phyloP scores from a whole-genome alignment of 2,329 filamentous ascomycete species.

The Fusarium brevicatenulatum region DNA sequence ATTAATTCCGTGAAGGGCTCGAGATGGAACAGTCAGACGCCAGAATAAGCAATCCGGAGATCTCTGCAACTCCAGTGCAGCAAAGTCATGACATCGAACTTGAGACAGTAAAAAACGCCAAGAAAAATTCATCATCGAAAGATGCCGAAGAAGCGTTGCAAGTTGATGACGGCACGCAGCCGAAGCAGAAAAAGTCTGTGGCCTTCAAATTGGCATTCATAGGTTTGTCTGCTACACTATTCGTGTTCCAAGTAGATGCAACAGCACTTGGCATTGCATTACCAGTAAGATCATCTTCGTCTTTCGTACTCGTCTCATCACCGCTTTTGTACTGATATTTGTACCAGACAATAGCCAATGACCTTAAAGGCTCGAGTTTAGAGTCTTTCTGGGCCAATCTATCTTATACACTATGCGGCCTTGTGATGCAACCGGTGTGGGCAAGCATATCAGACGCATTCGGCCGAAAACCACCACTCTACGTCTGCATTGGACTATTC shows the following conservation, averaged over 20 bases:
- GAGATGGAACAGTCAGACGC: not conserved
- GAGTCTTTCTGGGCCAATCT: slow-evolving; percentile 19
- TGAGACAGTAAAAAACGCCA: not conserved
- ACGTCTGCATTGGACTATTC: slow-evolving; percentile 4
- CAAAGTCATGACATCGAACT: not conserved
- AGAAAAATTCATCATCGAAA: not conserved
- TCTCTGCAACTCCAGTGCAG: not conserved
- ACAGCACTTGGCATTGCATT: slow-evolving; percentile 20
- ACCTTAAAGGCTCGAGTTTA: slow-evolving; percentile 7
- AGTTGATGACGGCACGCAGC: not conserved
- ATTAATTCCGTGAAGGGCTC: accelerated
- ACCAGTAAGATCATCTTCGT: not conserved
- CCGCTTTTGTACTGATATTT: not conserved
- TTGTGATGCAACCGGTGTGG: slow-evolving; percentile 20
- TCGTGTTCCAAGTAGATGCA: slow-evolving; percentile 17
- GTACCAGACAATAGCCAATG: slow-evolving; percentile 14
- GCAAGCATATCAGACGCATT: slow-evolving; percentile 20
- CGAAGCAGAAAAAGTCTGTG: slow-evolving; percentile 4
- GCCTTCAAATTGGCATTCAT: slow-evolving; percentile 13
- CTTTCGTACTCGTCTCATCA: not conserved
- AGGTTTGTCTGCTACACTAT: slow-evolving; percentile 5
- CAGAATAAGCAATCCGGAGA: accelerated
- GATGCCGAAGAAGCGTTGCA: not conserved
- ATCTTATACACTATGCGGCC: slow-evolving; percentile 13
- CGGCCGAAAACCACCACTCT: slow-evolving; percentile 11